Evolutionary conservation across 2,329 filamentous ascomycete genomes (phyloP).

Genomic region (Ophiostoma piceae): DNA sequence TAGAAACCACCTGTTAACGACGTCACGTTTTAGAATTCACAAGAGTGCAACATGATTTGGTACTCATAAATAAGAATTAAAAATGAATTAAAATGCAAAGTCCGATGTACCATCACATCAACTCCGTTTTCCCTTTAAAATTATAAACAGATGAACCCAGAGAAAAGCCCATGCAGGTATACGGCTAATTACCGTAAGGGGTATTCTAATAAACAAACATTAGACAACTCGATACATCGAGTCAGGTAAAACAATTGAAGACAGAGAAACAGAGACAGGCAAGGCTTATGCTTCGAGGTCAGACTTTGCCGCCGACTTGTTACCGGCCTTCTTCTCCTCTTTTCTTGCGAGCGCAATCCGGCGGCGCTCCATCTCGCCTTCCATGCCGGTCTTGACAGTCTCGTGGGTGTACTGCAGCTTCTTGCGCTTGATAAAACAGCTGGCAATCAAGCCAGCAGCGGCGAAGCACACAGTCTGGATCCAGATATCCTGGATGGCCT

Average conservation of each 20-base stretch:
- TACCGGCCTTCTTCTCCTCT: constrained; percentile 15
- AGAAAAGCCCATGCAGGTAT: background rate
- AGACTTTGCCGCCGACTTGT: background rate
- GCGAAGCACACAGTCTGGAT: constrained; percentile 50
- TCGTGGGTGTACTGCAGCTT: constrained; percentile 50
- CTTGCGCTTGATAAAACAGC: constrained; percentile 45
- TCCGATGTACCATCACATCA: background rate
- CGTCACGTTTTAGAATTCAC: no score
- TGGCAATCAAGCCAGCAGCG: constrained; percentile 44
- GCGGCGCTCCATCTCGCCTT: constrained; percentile 26
- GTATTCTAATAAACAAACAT: background rate
- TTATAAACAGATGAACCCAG: no score
- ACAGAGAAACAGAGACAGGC: no score
- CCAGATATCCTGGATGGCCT: constrained; percentile 50
- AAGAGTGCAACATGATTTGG: no score
- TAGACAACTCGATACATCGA: background rate
- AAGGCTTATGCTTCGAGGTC: background rate
- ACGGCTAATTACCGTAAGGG: background rate
- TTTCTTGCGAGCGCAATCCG: constrained; percentile 24
- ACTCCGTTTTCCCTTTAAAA: background rate
- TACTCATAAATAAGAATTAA: no score
- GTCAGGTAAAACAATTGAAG: no score
- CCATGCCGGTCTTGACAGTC: constrained; percentile 54
- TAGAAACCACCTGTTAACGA: no score
- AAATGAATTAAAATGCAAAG: background rate